These are phyloP conservation scores for Kwoniella sp. DNA, from an alignment of 768 basidiomycete species.

Conservation along the genomic window DNA sequence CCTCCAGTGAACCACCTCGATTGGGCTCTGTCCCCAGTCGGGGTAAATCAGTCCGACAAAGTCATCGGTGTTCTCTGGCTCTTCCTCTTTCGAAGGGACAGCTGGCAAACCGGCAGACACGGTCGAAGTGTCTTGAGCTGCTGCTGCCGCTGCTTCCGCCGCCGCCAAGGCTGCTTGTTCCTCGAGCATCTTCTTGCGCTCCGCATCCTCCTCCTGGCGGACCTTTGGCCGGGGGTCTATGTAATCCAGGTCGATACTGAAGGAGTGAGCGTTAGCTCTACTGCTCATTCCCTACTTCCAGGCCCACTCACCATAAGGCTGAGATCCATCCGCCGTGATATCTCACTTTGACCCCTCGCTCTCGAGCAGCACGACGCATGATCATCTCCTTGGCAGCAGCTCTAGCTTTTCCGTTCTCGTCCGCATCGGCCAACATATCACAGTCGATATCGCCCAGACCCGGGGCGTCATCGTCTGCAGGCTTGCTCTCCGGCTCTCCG, in stretches of 20 bases:
- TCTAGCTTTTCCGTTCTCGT: slow-evolving; percentile 35
- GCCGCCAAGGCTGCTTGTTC: slow-evolving; percentile 1
- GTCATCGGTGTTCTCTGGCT: slow-evolving; percentile 7
- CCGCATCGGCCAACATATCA: slow-evolving; percentile 47
- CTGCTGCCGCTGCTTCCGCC: background rate
- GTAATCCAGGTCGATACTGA: slow-evolving; percentile 43
- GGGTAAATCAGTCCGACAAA: slow-evolving; percentile 19
- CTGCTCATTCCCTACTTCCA: background rate
- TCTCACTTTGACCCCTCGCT: slow-evolving; percentile 37
- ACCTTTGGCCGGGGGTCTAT: slow-evolving; percentile 37
- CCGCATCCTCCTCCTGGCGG: slow-evolving; percentile 22
- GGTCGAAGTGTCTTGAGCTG: background rate
- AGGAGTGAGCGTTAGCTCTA: background rate
- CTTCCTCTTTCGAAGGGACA: slow-evolving; percentile 3
- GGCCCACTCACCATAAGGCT: slow-evolving; percentile 39
- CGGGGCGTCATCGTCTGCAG: slow-evolving; percentile 20
- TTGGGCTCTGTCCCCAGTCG: slow-evolving; percentile 37
- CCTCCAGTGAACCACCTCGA: slow-evolving; percentile 41
- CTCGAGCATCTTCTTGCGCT: slow-evolving; percentile 9
- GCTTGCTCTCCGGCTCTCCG: slow-evolving; percentile 22
- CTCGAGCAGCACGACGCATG: slow-evolving; percentile 37
- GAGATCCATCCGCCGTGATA: slow-evolving; percentile 46
- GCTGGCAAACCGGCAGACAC: background rate
- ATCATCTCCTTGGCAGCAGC: slow-evolving; percentile 38
- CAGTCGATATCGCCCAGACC: slow-evolving; percentile 45